Evolutionary conservation across 2,329 filamentous ascomycete species (phyloP), one percentile per base, ranked within the genome.

Genomic region (Aspergillus thermomutatus): DNA sequence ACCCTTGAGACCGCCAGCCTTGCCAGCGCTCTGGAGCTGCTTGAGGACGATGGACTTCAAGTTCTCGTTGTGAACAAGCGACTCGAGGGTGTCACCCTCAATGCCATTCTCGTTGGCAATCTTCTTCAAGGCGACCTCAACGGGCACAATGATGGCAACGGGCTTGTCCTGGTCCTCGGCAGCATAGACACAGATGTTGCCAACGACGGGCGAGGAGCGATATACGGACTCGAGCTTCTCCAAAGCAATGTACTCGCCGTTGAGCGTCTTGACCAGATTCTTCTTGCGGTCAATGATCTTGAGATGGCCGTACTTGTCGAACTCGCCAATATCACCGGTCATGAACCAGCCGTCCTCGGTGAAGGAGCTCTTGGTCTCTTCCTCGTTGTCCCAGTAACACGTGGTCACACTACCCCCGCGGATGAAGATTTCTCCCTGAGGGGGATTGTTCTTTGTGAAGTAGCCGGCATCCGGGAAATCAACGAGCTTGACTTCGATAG

Each of bases 171-270:
- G 85, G 64, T 88, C 84, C 62, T 83, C 76, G 57, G 91, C 89
- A 45, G 91, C 92, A 69, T 94, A 89, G 45, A 96, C 83, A 80
- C 94, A 94, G 71, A 97, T 86, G 77, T 96, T 96, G 58, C 84
- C 84, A 21, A 96, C 91, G 9, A 89, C 84, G n/a, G 85, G 82
- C 9, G 84, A 85, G 48, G 90, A 87, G 60, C 92, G 88, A 79
- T 97, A 97, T 54, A 96, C 82, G 3, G 92, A 89, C 78, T 97
- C 93, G 58, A 97, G 86, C 80, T 92, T 97, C 80, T 97, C 93
- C 3, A 99, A 84, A 23, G 93, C 94, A 73, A 97, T 95, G 76
- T 97, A 97, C 81, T 97, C 93, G 65, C 93, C 93, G 59, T 92
- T 92, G 63, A 91, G 84, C 61, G 94, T 92, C 86, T 97, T 97